Evolutionary conservation across 2,329 filamentous ascomycete genomes (phyloP), one percentile per base, ranked within the genome.

Genomic region (Talaromyces sp.): DNA sequence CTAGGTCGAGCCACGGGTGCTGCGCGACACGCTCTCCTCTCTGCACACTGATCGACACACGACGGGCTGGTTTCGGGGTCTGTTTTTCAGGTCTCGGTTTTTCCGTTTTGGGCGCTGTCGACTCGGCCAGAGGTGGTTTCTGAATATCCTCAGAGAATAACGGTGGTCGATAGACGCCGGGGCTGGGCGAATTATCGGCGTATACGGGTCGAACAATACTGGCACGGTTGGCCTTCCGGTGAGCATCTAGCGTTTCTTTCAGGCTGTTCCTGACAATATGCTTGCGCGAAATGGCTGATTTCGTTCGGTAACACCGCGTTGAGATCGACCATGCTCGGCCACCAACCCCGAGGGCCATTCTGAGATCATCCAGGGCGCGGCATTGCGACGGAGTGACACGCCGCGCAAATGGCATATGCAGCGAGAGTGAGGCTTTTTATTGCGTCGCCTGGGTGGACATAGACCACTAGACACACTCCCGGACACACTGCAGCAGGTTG

Each of bases 201-300:
- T 66, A 63, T 25, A 74, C 62, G 63, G 70, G 74, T 58, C 75
- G 74, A 53, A 77, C 67, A 39, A 77, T 57, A 28, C 69, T 67
- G 39, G 70, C 70, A 53, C 72, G 71, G 64, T 80, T 80, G 11
- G 68, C 67, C 13, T 65, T 65, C 47, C 77, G 75, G 65, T 79
- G 77, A 27, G 75, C 76, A 59, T 77, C 73, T 33, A 79, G 69
- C 6, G 77, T 79, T 60, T 72, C 73, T 32, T 65, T 64, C 25
- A 78, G 71, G 57, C 73, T 77, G 55, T 71, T 68, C 30, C 68
- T 65, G 59, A 72, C 66, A 33, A 77, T 67, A 7, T 51, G 54
- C 33, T 69, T 64, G 15, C 64, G 53, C 30, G 68, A 62, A 30
- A 70, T 68, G 25, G 55, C 27, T 25, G 60, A 22, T 2, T 58